phyloP scores from a whole-genome alignment of 2,329 filamentous ascomycete genomes.

The Penicillium paneum region DNA sequence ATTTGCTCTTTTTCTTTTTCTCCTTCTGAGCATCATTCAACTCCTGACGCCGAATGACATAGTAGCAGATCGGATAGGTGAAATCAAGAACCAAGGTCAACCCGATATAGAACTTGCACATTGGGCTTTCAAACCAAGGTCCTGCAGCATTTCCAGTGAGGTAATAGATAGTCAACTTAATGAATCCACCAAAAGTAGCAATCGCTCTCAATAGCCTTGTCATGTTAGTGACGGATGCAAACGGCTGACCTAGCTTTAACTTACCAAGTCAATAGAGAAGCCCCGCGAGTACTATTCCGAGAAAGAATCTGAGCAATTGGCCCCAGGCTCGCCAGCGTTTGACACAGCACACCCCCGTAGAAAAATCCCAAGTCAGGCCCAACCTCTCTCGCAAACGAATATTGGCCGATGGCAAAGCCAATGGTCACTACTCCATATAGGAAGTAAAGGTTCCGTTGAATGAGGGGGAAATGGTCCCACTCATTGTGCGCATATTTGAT shows the following conservation, averaged over 20 bases:
- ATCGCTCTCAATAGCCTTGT: not conserved
- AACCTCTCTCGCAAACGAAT: not conserved
- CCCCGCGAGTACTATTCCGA: constrained; percentile 5
- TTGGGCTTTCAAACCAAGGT: not conserved
- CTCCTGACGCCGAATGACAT: not conserved
- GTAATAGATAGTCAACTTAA: not conserved
- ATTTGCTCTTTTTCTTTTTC: not conserved
- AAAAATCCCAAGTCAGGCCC: not conserved
- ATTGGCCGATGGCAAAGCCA: not conserved
- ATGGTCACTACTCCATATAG: not conserved
- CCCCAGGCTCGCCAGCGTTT: constrained; percentile 1
- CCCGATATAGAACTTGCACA: not conserved
- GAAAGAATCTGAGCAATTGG: constrained; percentile 2
- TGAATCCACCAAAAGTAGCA: not conserved
- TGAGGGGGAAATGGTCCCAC: constrained; percentile 1
- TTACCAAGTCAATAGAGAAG: constrained; percentile 4
- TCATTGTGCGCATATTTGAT: not conserved
- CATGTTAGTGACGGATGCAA: not conserved
- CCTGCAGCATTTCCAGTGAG: not conserved
- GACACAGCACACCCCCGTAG: constrained; percentile 4
- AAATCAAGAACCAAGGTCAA: not conserved
- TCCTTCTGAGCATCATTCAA: not conserved
- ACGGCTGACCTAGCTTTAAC: too few relatives aligned
- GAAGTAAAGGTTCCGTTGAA: constrained; percentile 2
- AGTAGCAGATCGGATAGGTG: not conserved